These are phyloP conservation scores for Omphalotus guepiniiformis DNA, from an alignment of 768 basidiomycete genomes.

Conservation along the genomic window DNA sequence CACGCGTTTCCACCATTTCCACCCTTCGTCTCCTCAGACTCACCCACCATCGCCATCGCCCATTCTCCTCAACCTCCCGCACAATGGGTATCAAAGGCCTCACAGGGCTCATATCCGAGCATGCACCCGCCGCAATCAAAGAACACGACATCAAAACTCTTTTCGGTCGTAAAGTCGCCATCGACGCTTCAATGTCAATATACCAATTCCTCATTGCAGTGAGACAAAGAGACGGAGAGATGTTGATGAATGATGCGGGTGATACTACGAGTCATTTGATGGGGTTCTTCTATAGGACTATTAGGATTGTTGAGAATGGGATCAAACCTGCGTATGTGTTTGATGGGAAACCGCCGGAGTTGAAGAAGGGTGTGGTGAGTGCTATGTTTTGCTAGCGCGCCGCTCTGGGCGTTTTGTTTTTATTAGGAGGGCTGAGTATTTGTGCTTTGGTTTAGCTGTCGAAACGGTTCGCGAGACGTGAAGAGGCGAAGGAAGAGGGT, in stretches of 20 bases:
- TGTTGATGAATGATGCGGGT: constrained; percentile 95
- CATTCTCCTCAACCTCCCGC: constrained; percentile 17
- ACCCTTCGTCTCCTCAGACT: constrained; percentile 16
- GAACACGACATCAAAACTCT: constrained; percentile 97
- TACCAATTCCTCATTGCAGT: constrained; percentile 99
- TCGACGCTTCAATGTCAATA: constrained; percentile 97
- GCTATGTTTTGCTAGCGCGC: too few relatives aligned
- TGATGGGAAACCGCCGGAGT: constrained; percentile 95
- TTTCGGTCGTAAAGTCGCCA: constrained; percentile 97
- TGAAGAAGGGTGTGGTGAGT: constrained; percentile 96
- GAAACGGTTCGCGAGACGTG: constrained; percentile 88
- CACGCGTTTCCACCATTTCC: neutral
- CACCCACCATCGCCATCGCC: constrained; percentile 69
- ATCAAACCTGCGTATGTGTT: constrained; percentile 98
- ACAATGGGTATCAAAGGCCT: constrained; percentile 94
- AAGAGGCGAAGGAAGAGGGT: constrained; percentile 91
- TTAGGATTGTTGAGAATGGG: constrained; percentile 97
- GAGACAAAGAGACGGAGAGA: constrained; percentile 91
- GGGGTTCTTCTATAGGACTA: constrained; percentile 98
- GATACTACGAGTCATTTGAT: constrained; percentile 98
- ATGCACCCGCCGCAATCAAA: constrained; percentile 84
- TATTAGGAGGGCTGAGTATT: neutral
- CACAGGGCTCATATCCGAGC: constrained; percentile 82
- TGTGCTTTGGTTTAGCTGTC: constrained; percentile 61
- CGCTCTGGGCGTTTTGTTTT: too few relatives aligned